Percentiles rank a stretch among this genome's conserved stretches.
phyloP scores from a whole-genome alignment of 495 filamentous ascomycete species.

The Daldinia loculata region DNA sequence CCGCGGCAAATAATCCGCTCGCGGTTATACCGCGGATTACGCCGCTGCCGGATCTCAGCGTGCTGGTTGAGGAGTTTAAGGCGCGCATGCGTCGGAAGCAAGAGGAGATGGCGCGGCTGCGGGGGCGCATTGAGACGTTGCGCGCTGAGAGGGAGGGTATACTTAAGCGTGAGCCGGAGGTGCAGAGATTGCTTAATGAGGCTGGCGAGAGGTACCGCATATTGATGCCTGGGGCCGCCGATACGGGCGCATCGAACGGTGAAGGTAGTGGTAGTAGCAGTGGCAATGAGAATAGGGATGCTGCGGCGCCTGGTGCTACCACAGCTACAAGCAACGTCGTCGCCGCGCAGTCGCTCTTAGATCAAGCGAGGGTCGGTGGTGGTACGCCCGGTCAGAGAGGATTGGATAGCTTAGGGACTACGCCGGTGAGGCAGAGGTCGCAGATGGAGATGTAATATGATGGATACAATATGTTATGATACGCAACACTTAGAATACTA shows the following conservation, averaged over 20 bases:
- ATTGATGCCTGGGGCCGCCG: conserved; percentile 44
- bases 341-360: conserved; percentile 44
- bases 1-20: conserved; percentile 24
- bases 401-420: conserved; percentile 70
- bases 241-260: conserved; percentile 8
- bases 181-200: conserved; percentile 82
- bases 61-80: conserved; percentile 58
- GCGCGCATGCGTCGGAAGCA: conserved; percentile 49
- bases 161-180: conserved; percentile 75
- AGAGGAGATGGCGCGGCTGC: conserved; percentile 43
- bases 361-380: conserved; percentile 37
- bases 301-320: conserved; percentile 54
- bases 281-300: conserved; percentile 41
- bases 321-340: conserved; percentile 32
- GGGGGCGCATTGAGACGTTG: conserved; percentile 46
- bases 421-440: conserved; percentile 54
- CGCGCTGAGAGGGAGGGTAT: conserved; percentile 64
- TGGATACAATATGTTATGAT: conserved; percentile 2
- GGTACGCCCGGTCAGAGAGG: conserved; percentile 59
- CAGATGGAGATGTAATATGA: conserved; percentile 22
- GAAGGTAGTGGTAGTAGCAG: conserved; percentile 8
- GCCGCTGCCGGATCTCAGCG: conserved; percentile 63
- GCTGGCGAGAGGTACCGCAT: conserved; percentile 77
- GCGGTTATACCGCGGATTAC: conserved; percentile 60
- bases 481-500: conserved; percentile 1